These are phyloP conservation scores for Ophiostoma sp. DNA, from an alignment of 2,329 filamentous ascomycete species.

Conservation along the genomic window DNA sequence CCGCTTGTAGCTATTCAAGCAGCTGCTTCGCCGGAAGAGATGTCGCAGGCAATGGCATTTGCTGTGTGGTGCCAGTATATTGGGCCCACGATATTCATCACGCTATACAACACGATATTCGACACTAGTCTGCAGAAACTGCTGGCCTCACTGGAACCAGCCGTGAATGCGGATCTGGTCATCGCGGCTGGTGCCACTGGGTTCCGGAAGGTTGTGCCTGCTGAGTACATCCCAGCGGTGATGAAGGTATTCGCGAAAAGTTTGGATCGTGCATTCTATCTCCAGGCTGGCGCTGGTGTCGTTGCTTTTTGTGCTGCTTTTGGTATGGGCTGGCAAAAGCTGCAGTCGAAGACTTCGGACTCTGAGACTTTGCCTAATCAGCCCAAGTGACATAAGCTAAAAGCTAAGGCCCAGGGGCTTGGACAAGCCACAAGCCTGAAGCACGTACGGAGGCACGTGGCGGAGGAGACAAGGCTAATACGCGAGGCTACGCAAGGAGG, in stretches of 20 bases:
- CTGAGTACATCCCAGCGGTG: neutral
- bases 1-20: neutral
- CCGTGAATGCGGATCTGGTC: neutral
- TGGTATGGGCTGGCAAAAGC: neutral
- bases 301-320: neutral
- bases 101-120: neutral
- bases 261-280: neutral
- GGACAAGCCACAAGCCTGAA: too few relatives aligned
- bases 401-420: too few relatives aligned
- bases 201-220: neutral
- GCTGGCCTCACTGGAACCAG: neutral
- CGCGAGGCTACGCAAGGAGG: too few relatives aligned
- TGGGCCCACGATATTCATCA: too few relatives aligned
- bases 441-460: too few relatives aligned
- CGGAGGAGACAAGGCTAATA: too few relatives aligned
- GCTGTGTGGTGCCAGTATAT: too few relatives aligned
- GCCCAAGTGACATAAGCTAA: too few relatives aligned
- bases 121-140: neutral
- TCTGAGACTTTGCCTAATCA: too few relatives aligned
- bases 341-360: neutral
- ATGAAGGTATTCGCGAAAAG: neutral
- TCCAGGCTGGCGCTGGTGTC: neutral
- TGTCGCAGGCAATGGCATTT: too few relatives aligned
- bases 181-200: neutral
- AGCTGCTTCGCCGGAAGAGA: too few relatives aligned